A percentile compares a stretch with the other conserved stretches of the same genome.
These are phyloP conservation scores for Ustilago nuda DNA, from an alignment of 1,284 basidiomycete species.

Conservation along the genomic window DNA sequence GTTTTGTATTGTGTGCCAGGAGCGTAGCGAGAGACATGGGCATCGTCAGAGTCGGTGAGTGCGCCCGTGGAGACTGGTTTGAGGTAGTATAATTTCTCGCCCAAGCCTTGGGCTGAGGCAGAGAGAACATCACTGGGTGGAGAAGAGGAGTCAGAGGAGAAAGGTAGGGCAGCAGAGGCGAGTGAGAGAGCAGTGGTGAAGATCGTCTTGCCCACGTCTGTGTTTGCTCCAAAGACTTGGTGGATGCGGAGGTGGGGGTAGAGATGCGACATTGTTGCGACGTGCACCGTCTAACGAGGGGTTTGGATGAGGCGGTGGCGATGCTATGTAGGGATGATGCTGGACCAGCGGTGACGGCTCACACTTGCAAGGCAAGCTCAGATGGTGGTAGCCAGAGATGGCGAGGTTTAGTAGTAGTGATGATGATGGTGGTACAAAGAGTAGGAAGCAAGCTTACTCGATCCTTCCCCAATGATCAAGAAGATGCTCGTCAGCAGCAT, in stretches of 20 bases:
- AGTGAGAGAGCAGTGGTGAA: constrained; percentile 67
- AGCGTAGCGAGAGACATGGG: constrained; percentile 53
- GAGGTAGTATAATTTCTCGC: constrained; percentile 61
- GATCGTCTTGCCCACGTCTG: constrained; percentile 69
- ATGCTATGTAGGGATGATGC: background rate
- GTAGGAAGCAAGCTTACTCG: constrained; percentile 1
- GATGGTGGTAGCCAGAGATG: background rate
- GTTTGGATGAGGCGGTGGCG: background rate
- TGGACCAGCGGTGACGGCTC: background rate
- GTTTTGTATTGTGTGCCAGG: constrained; percentile 75
- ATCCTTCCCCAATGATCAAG: constrained; percentile 4
- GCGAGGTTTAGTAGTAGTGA: background rate
- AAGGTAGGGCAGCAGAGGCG: constrained; percentile 53
- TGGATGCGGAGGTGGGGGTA: constrained; percentile 56
- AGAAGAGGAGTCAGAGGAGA: background rate
- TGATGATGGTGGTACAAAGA: background rate
- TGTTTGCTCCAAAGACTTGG: constrained; percentile 68
- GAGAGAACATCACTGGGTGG: constrained; percentile 26
- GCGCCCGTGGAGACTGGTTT: constrained; percentile 67
- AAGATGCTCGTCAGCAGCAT: background rate
- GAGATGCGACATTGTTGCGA: constrained; percentile 41
- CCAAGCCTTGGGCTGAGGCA: constrained; percentile 26
- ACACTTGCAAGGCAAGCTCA: background rate
- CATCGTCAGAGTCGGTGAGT: constrained; percentile 54
- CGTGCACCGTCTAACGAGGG: background rate